Base-by-base conservation (phyloP, 176 grass and related monocot species). In the Eragrostis nindensis region DNA sequence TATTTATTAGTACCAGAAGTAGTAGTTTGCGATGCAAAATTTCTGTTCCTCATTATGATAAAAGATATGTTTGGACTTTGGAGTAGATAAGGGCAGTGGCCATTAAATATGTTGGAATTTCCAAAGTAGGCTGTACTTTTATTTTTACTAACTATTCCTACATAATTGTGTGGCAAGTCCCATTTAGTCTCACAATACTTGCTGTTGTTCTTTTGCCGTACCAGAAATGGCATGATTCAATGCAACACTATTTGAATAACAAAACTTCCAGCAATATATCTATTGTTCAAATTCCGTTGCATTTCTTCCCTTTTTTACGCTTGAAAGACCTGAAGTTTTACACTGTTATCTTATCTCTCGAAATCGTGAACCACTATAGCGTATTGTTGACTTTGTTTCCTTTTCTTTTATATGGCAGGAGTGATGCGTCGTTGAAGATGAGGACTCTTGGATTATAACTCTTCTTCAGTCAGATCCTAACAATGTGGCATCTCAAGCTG, bases 401-500 rank as follows among this genome's bases (percentile, higher is more conserved):
- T 63, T 38, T 29, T 21, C 53, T 83, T 71, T 70, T 71, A 7
- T 84, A 29, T 70, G 72, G 22, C 82, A 94, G 89, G 82, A 62
- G n/a, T 67, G 77, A 78, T 82, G 53, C 55, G 41, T 46, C 68
- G 57, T 73, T 53, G 65, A 62, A 54, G 59, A 76, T 53, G 65
- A 53, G 53, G 41, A 59, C 24, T 71, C 15, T 79, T 52, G 21
- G 42, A 90, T 83, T 68, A 66, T 78, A 82, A 53, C 76, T 82
- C 29, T 49, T 87, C 17, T 40, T 57, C 55, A 21, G 52, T 41
- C 32, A 62, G 30, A 78, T 68, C 45, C 77, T 32, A 49, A 75
- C 66, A 79, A 89, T 87, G 92, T 62, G 83, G 50, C 86, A 75
- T 56, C 72, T 80, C 11, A 32, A 64, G 45, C 38, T 82, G 38